Evolutionary conservation across 2,329 filamentous ascomycete genomes (phyloP).

Genomic region (Trichoderma asperellum): DNA sequence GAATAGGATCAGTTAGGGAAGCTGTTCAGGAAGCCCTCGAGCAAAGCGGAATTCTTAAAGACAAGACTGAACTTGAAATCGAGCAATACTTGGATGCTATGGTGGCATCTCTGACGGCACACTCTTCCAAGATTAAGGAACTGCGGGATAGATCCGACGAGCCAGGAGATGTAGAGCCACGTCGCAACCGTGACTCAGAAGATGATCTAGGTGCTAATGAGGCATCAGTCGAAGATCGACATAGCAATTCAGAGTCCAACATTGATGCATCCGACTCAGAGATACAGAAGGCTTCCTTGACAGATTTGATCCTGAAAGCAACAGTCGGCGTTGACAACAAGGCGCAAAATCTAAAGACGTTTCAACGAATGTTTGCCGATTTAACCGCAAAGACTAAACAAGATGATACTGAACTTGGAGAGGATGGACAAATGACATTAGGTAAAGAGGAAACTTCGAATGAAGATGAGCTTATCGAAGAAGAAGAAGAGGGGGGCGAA

Average conservation of each 20-base stretch:
- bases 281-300: conserved; percentile 40
- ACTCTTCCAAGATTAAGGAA: conserved; percentile 38
- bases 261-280: conserved; percentile 13
- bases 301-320: conserved; percentile 57
- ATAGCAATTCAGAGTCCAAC: background rate
- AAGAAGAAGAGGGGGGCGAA: conserved; percentile 19
- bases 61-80: conserved; percentile 51
- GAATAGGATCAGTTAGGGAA: conserved; percentile 55
- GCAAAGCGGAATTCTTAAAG: conserved; percentile 56
- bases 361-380: conserved; percentile 56
- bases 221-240: background rate
- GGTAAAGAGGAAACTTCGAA: conserved; percentile 16
- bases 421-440: background rate
- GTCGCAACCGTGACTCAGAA: background rate
- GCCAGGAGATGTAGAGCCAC: conserved; percentile 28
- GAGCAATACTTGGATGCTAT: conserved; percentile 55
- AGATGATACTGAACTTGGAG: background rate
- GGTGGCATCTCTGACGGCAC: conserved; percentile 51
- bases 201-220: background rate
- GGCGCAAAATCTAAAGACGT: conserved; percentile 49
- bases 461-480: conserved; percentile 16
- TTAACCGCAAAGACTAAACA: conserved; percentile 48
- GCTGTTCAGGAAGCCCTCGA: conserved; percentile 59
- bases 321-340: conserved; percentile 51
- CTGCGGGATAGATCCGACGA: conserved; percentile 29